Base-by-base conservation (phyloP, 306 rosid species). In the Cicer cuneatum region DNA sequence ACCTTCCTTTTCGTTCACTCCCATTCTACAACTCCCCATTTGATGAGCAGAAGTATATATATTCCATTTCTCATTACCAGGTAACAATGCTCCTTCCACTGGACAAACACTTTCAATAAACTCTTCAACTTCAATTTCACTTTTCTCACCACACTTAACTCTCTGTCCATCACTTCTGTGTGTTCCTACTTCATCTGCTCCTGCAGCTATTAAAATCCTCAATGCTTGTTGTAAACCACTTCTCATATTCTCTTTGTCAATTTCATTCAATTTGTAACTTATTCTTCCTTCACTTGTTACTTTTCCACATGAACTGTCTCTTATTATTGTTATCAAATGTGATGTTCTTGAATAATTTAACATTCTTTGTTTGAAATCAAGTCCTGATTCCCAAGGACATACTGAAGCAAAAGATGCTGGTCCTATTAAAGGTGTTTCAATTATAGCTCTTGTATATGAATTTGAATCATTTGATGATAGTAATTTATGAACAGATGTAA, bases 11-110 rank as follows among this genome's bases (percentile, higher is more conserved):
- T 87, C 88, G 63, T 61, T 87, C 14, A 48, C 49, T n/a, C 98
- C 91, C 90, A 92, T 90, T 65, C 85, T 90, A 40, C 95, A 92
- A 81, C 96, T 92, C 14, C 98, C 93, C 87, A 90, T 86, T 65
- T 92, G 98, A 79, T 92, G 96, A 7, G 98, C 95, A 35, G 91
- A 85, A 40, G 71, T 19, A 43, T 84, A 82, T 1, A 53, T 2
- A 47, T 82, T 78, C 94, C 91, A 92, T 7, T 83, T 41, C 54
- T 87, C 72, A 24, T 24, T 24, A n/a, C 74, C 80, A 45, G 69
- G 43, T 63, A 85, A 87, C 19, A 80, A 46, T 12, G 89, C 84
- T 8, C 92, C 91, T 5, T 77, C 84, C 43, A 51, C 71, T 5
- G 85, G 82, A 72, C 0, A 39, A 14, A 82, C 76, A 66, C 63